phyloP scores from a whole-genome alignment of 768 basidiomycete species.

The Suillus paluster region DNA sequence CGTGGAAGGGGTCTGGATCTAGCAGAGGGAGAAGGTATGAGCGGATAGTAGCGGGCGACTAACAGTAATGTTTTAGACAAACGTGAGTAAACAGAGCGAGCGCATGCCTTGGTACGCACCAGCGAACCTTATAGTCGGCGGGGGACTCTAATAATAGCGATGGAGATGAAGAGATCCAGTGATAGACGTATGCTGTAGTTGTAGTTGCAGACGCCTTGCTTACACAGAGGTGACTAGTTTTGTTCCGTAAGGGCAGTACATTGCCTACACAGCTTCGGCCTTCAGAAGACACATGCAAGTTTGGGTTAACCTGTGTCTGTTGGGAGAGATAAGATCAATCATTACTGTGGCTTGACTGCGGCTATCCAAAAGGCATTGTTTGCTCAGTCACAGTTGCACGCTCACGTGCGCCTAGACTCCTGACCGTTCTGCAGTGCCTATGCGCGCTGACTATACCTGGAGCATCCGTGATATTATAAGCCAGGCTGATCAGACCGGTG shows the following conservation, averaged over 20 bases:
- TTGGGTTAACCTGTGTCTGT: not conserved
- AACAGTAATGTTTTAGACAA: too few relatives aligned
- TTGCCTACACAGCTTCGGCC: not conserved
- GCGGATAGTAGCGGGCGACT: too few relatives aligned
- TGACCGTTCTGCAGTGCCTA: too few relatives aligned
- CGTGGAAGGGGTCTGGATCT: too few relatives aligned
- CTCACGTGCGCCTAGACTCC: too few relatives aligned
- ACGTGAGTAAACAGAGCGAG: too few relatives aligned
- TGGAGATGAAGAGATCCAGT: not conserved
- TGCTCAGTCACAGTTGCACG: not conserved
- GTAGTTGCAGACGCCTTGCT: conserved; percentile 2
- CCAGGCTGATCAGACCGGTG: too few relatives aligned
- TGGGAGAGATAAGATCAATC: not conserved
- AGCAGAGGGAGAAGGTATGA: too few relatives aligned
- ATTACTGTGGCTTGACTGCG: not conserved
- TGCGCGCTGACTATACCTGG: too few relatives aligned
- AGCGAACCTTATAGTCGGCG: too few relatives aligned
- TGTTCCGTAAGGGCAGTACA: not conserved
- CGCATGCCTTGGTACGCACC: too few relatives aligned
- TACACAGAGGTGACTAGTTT: not conserved
- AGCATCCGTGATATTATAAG: too few relatives aligned
- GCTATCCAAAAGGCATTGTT: not conserved
- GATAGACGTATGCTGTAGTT: not conserved
- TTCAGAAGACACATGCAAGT: not conserved
- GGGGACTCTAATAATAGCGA: not conserved